These are phyloP conservation scores for Termitomyces bulborhizus DNA, from an alignment of 768 basidiomycete genomes.

Conservation along the genomic window DNA sequence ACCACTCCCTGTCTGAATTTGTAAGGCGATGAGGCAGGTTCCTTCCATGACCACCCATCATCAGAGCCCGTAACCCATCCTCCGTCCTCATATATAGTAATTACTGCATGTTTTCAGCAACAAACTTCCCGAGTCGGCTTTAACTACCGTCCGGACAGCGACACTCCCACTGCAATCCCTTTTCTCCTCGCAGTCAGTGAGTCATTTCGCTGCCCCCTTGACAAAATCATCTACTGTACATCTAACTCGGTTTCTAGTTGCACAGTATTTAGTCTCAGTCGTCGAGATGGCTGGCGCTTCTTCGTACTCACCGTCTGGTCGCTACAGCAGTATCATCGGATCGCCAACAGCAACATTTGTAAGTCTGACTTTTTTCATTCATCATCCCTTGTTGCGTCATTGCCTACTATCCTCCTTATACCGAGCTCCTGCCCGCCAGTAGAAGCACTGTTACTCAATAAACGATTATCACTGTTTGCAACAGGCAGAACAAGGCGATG, in stretches of 20 bases:
- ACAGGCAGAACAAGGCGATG: slow-evolving; percentile 34
- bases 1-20: slow-evolving; percentile 1
- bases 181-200: background rate
- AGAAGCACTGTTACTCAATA: slow-evolving; percentile 10
- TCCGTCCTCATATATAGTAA: slow-evolving; percentile 7
- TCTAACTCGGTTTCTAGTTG: slow-evolving; percentile 5
- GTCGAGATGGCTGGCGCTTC: slow-evolving; percentile 5
- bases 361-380: slow-evolving; percentile 2
- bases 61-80: slow-evolving; percentile 10
- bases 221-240: background rate
- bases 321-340: slow-evolving; percentile 10
- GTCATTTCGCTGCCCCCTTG: background rate
- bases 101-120: slow-evolving; percentile 6
- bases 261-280: slow-evolving; percentile 13
- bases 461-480: slow-evolving; percentile 14
- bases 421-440: background rate
- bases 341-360: slow-evolving; percentile 6
- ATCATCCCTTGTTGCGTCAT: background rate
- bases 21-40: slow-evolving; percentile 13
- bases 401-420: background rate
- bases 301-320: slow-evolving; percentile 6
- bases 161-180: background rate
- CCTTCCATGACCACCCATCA: slow-evolving; percentile 6
- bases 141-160: background rate
- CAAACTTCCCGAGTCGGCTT: background rate